Percentiles rank a stretch among this genome's conserved stretches.
phyloP scores from a whole-genome alignment of 1,284 basidiomycete species.

The Rhodotorula sp. region DNA sequence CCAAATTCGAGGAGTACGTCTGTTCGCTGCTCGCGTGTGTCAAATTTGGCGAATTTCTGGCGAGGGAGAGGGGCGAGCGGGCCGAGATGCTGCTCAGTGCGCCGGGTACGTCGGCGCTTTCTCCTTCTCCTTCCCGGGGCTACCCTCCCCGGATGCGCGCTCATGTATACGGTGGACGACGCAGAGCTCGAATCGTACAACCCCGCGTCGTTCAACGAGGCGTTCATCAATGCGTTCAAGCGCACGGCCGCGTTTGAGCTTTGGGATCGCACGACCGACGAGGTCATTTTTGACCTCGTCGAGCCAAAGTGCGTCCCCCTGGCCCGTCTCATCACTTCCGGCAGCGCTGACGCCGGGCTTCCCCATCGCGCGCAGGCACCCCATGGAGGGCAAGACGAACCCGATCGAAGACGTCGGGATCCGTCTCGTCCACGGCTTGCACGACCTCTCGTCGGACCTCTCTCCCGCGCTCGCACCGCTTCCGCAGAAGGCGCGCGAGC shows the following conservation, averaged over 20 bases:
- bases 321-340: constrained; percentile 50
- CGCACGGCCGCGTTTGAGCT: constrained; percentile 78
- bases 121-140: not conserved
- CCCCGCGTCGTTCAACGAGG: constrained; percentile 65
- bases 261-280: constrained; percentile 85
- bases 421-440: constrained; percentile 81
- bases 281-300: constrained; percentile 84
- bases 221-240: constrained; percentile 82
- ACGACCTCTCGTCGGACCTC: constrained; percentile 66
- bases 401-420: constrained; percentile 85
- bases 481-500: constrained; percentile 18
- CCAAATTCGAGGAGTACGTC: constrained; percentile 76
- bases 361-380: constrained; percentile 58
- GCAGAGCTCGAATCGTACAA: constrained; percentile 48
- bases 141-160: not conserved
- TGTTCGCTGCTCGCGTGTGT: constrained; percentile 75
- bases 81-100: constrained; percentile 55
- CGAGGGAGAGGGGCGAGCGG: constrained; percentile 55
- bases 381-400: constrained; percentile 83
- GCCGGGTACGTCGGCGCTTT: constrained; percentile 38
- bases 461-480: constrained; percentile 51
- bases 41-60: constrained; percentile 77
- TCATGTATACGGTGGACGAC: not conserved
- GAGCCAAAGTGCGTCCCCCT: constrained; percentile 60
- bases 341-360: not conserved